Evolutionary conservation across 2,329 filamentous ascomycete genomes (phyloP), one percentile per base, ranked within the genome.

Genomic region (Colletotrichum liriopes): DNA sequence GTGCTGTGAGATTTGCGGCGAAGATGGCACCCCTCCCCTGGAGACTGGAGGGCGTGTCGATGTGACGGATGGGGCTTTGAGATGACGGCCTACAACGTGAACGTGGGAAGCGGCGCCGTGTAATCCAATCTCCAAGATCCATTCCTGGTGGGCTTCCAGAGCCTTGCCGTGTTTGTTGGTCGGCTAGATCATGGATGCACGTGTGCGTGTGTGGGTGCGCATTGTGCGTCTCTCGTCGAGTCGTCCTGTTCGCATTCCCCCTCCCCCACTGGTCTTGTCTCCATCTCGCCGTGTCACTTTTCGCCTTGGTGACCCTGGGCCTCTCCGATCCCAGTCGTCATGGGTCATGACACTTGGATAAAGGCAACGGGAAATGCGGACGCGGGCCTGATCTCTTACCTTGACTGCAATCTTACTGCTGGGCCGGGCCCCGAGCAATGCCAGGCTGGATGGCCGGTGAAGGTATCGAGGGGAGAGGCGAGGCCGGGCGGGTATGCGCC

Each of bases 71-170:
- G 60, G 47, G 47, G 45, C 60, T 14, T 41, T 23, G 47, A 63
- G 60, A 63, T 52, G 60, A 63, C 32, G 60, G 32, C 32, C 35
- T 63, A 45, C n/a, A 63, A 52, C 47, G 14, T 29, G n/a, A 60
- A 18, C 18, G 26, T 14, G 41, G 58, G 43, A 62, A 61, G 51
- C 29, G 39, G 58, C 14, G 26, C 18, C 23, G 26, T 16, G 59
- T 51, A 51, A 61, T 62, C 35, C 37, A 47, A 49, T 49, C 45
- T 62, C 45, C 59, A 62, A 47, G 60, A 23, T 52, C 35, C 47
- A 37, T 63, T 52, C 35, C 47, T 41, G 16, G 45, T 20, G 47
- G 32, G 35, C 29, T 41, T 63, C 45, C 35, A 52, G 60, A 52
- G 23, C 37, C 14, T 41, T 41, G 60, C 47, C 60, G 14, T 20